phyloP scores from a whole-genome alignment of 352 stramenopile species.

The Phytophthora multivora region DNA sequence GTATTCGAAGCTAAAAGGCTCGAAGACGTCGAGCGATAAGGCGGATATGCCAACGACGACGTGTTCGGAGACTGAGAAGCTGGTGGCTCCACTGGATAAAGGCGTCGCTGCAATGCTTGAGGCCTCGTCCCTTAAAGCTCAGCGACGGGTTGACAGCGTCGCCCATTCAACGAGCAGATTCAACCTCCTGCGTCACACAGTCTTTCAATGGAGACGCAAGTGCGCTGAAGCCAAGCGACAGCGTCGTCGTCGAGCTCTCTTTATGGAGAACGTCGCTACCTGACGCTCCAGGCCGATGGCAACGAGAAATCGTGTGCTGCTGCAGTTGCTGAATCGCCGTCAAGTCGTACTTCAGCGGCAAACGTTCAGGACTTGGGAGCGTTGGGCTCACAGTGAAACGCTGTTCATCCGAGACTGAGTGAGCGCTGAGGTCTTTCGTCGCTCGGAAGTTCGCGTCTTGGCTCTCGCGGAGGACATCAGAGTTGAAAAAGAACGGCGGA shows the following conservation, averaged over 20 bases:
- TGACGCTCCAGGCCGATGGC: constrained; percentile 22
- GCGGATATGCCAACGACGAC: constrained; percentile 4
- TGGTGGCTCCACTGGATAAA: constrained; percentile 22
- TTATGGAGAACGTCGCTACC: constrained; percentile 24
- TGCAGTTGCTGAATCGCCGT: constrained; percentile 8
- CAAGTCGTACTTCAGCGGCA: constrained; percentile 10
- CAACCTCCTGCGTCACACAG: constrained; percentile 8
- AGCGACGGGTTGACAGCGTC: constrained; percentile 14
- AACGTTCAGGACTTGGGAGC: constrained; percentile 22
- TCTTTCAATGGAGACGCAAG: constrained; percentile 10
- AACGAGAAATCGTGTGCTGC: constrained; percentile 10
- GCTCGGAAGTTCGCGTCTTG: constrained; percentile 24
- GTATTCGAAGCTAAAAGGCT: constrained; percentile 1
- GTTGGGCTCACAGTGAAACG: constrained; percentile 11
- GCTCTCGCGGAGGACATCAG: constrained; percentile 12
- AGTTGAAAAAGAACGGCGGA: constrained; percentile 11
- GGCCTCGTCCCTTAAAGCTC: constrained; percentile 7
- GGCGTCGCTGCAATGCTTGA: constrained; percentile 10
- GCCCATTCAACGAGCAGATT: not conserved
- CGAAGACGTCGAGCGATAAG: constrained; percentile 12
- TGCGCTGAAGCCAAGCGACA: constrained; percentile 1
- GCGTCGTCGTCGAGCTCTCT: constrained; percentile 12
- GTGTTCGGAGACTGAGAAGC: not conserved
- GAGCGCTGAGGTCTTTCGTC: constrained; percentile 29
- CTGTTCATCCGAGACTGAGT: constrained; percentile 20